Evolutionary conservation across 1,139 yeast genomes (phyloP).

Genomic region (Candida buenavistaensis): DNA sequence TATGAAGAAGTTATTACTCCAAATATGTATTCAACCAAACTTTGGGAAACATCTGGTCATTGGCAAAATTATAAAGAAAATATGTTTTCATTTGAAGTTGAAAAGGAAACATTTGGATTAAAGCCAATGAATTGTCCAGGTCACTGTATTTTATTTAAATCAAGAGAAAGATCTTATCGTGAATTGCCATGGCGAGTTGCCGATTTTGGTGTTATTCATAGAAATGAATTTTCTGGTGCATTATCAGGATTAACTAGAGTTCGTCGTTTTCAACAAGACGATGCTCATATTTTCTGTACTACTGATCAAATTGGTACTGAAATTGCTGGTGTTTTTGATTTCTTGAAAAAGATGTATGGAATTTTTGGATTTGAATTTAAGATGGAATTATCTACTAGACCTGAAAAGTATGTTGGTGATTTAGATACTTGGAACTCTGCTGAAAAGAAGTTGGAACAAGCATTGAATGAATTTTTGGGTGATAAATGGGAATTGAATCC

Average conservation of each 20-base stretch:
- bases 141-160: conserved; percentile 84
- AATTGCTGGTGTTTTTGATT: conserved; percentile 75
- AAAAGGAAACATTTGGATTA: conserved; percentile 83
- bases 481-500: conserved; percentile 88
- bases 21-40: conserved; percentile 90
- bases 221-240: conserved; percentile 94
- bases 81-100: conserved; percentile 95
- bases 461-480: conserved; percentile 66
- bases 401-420: conserved; percentile 88
- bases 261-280: conserved; percentile 98
- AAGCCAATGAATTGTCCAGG: conserved; percentile 99
- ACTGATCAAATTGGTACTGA: conserved; percentile 84
- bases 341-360: conserved; percentile 77
- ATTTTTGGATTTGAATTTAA: conserved; percentile 85
- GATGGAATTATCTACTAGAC: conserved; percentile 92
- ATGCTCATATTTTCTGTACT: conserved; percentile 95
- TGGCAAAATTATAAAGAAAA: conserved; percentile 97
- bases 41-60: conserved; percentile 98
- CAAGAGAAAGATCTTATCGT: conserved; percentile 88
- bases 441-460: conserved; percentile 71
- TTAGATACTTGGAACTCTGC: conserved; percentile 87
- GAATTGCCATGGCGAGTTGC: conserved; percentile 97
- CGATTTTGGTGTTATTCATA: conserved; percentile 92
- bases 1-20: conserved; percentile 98
- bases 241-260: conserved; percentile 87